A percentile compares a stretch with the other conserved stretches of the same genome.
Evolutionary conservation across 2,329 filamentous ascomycete species (phyloP).

Genomic region (Paraphoma chrysanthemicola): DNA sequence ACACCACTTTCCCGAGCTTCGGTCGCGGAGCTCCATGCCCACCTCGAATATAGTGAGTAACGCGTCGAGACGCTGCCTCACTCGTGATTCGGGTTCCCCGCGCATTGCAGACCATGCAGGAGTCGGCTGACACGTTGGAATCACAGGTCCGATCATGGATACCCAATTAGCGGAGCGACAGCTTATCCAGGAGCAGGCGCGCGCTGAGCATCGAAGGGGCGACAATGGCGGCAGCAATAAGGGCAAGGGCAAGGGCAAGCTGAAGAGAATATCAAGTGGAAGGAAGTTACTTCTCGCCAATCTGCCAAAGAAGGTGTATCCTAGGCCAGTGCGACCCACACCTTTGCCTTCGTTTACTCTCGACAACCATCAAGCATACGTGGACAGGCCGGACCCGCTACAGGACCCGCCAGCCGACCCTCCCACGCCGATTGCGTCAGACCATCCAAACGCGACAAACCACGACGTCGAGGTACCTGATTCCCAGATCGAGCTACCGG

Average conservation of each 20-base stretch:
- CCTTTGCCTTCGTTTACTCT: not conserved
- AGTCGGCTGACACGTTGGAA: slow-evolving; percentile 14
- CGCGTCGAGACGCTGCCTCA: slow-evolving; percentile 1
- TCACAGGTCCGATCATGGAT: slow-evolving; percentile 24
- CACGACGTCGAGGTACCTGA: slow-evolving; percentile 18
- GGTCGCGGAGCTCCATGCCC: slow-evolving; percentile 10
- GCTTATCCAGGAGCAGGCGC: slow-evolving; percentile 21
- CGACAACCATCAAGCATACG: not conserved
- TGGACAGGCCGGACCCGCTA: not conserved
- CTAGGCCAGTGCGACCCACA: too few species aligned
- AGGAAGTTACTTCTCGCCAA: not conserved
- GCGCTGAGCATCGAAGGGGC: slow-evolving; percentile 1
- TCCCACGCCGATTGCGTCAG: not conserved
- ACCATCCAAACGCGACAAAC: not conserved
- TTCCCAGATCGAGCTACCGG: slow-evolving; percentile 7
- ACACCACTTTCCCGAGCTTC: slow-evolving; percentile 4
- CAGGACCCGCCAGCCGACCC: not conserved
- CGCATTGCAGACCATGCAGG: not conserved
- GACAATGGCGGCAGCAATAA: not conserved
- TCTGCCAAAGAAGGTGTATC: not conserved
- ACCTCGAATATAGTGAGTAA: slow-evolving; percentile 20
- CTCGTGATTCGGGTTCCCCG: not conserved
- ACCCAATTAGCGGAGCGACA: slow-evolving; percentile 28
- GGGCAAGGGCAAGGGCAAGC: not conserved
- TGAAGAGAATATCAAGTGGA: not conserved